Evolutionary conservation across 176 grass and related monocot species (phyloP), one percentile per base, ranked within the genome.

Genomic region (Calamus simplicifolius): DNA sequence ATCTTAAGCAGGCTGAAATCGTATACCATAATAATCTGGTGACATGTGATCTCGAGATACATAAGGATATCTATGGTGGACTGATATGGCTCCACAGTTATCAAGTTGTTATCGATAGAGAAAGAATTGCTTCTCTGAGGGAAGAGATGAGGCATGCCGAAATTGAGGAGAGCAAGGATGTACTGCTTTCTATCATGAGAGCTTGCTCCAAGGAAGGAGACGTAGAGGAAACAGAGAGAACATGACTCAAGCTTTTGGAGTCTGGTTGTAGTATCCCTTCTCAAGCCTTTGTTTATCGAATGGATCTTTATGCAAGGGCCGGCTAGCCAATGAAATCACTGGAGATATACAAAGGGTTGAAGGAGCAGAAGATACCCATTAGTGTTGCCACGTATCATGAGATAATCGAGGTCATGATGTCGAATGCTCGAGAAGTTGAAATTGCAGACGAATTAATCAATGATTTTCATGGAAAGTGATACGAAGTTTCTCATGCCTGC

Each of bases 41-140:
- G 25, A 85, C 93, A 25, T 74, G 72, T 56, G 73, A 90, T 69
- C 69, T 91, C 67, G 62, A 72, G 5, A 68, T 92, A 57, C 78
- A 69, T 75, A 82, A 80, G 81, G 87, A 97, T 68, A 68, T 92
- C 25, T 88, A 85, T 73, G 75, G 66, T 25, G 93, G 93, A 15
- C 83, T 97, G 29, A 88, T 97, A 60, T 97, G 93, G 93, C 78
- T 97, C 49, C 93, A 92, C 59, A 97, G 93, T 71, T 97, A 91
- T 29, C 93, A 97, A 80, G 93, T 91, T 75, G 61, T 68, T 18
- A 88, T 97, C 50, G 84, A 97, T 69, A 80, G 51, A 64, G 87
- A 85, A 12, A 79, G 93, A 75, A 85, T 97, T 5, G 18, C 35
- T 57, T 67, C 29, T 69, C 79, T 97, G 56, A 88, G 87, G 56